phyloP scores from a whole-genome alignment of 2,329 filamentous ascomycete genomes.

The Hypoxylon sp. region DNA sequence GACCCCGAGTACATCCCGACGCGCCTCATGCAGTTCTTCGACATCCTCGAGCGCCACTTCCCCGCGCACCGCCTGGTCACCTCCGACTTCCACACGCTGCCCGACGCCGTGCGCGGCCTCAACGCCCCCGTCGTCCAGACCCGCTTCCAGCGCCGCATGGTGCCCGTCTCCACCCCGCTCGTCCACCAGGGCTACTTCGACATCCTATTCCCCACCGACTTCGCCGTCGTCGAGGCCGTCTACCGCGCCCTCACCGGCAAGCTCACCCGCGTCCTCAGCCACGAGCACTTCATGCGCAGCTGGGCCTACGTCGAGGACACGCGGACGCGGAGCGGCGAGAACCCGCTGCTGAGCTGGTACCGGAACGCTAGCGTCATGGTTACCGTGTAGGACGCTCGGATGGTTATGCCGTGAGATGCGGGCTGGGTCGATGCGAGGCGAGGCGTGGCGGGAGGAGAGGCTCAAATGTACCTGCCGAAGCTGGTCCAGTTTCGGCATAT shows the following conservation, averaged over 20 bases:
- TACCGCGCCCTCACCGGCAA: slow-evolving; percentile 95
- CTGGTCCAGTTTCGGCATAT: neutral
- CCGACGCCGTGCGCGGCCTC: slow-evolving; percentile 83
- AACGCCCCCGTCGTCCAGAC: slow-evolving; percentile 98
- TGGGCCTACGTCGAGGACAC: slow-evolving; percentile 95
- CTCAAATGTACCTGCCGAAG: neutral
- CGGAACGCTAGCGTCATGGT: slow-evolving; percentile 94
- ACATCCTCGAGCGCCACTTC: slow-evolving; percentile 88
- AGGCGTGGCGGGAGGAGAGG: neutral
- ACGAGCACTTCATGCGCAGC: slow-evolving; percentile 89
- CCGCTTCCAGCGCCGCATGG: slow-evolving; percentile 85
- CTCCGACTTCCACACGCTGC: slow-evolving; percentile 89
- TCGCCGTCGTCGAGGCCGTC: slow-evolving; percentile 88
- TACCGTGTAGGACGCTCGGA: slow-evolving; percentile 82
- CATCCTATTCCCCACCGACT: slow-evolving; percentile 98
- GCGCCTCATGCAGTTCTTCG: slow-evolving; percentile 95
- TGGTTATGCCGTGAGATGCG: neutral
- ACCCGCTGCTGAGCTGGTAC: slow-evolving; percentile 92
- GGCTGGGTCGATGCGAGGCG: neutral
- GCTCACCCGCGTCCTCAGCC: slow-evolving; percentile 84
- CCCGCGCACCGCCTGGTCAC: slow-evolving; percentile 89
- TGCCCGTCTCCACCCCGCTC: slow-evolving; percentile 89
- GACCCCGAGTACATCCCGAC: slow-evolving; percentile 94
- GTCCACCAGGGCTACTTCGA: slow-evolving; percentile 99
- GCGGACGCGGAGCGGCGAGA: slow-evolving; percentile 89